Conservation (phyloP, 495 filamentous ascomycete genomes). For the Staphylotrichum tortipilum region DNA sequence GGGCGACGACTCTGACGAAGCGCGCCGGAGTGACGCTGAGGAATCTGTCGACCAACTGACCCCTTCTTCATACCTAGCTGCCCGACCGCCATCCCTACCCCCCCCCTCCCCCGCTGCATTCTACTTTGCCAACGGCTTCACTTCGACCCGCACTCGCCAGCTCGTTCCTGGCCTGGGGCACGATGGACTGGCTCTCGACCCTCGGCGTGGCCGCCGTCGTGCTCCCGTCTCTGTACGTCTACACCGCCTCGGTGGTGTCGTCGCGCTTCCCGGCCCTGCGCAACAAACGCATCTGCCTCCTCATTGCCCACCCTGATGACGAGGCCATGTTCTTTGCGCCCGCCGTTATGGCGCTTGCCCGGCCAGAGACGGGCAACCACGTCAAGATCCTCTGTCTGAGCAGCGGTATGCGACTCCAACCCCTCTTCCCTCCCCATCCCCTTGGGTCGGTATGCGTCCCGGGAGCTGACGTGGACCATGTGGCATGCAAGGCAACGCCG, state of each 20-base stretch:
- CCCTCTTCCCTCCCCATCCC: neutral
- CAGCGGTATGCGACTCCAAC: constrained; percentile 47
- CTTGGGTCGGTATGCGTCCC: neutral
- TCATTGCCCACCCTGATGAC: constrained; percentile 96
- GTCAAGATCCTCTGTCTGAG: constrained; percentile 90
- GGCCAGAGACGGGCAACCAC: constrained; percentile 67
- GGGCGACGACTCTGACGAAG: too few species aligned
- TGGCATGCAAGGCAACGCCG: constrained; percentile 62
- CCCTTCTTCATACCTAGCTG: too few species aligned
- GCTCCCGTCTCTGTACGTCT: constrained; percentile 54
- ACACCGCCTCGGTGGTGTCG: constrained; percentile 46
- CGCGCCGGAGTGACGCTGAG: too few species aligned
- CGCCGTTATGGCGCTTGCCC: constrained; percentile 69
- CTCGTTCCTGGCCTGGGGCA: neutral
- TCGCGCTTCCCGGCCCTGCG: constrained; percentile 58
- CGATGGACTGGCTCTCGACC: constrained; percentile 23
- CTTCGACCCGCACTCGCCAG: too few species aligned
- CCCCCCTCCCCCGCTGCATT: too few species aligned
- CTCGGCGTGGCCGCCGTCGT: constrained; percentile 44
- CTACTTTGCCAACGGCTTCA: too few species aligned
- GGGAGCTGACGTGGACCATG: neutral
- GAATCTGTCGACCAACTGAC: too few species aligned
- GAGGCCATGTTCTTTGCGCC: constrained; percentile 99
- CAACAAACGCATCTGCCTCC: constrained; percentile 74
- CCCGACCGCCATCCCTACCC: too few species aligned